Percentiles rank a stretch among this genome's conserved stretches.
phyloP scores from a whole-genome alignment of 164 flowering plant species.

The Malania oleifera region DNA sequence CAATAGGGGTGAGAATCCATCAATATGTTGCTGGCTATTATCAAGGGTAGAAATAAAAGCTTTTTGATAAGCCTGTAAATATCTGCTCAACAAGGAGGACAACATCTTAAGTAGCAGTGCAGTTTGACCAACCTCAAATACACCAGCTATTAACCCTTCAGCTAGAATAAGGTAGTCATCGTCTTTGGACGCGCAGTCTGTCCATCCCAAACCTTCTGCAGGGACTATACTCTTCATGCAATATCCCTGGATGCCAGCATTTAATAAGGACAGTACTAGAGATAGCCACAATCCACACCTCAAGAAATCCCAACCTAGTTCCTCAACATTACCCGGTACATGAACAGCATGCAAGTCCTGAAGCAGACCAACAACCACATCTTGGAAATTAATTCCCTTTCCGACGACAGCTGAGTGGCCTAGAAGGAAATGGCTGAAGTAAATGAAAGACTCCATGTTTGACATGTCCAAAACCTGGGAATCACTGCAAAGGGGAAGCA shows the following conservation, averaged over 20 bases:
- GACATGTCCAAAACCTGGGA: constrained; percentile 29
- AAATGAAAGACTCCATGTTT: constrained; percentile 38
- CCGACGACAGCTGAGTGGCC: constrained; percentile 22
- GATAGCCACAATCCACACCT: constrained; percentile 78
- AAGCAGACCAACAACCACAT: constrained; percentile 38
- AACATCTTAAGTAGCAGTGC: constrained; percentile 36
- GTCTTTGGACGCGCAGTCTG: constrained; percentile 26
- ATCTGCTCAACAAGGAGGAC: constrained; percentile 52
- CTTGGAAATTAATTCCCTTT: constrained; percentile 24
- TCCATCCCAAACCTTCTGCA: constrained; percentile 25
- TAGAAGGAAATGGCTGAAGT: constrained; percentile 45
- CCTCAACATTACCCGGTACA: constrained; percentile 23
- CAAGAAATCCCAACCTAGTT: constrained; percentile 68
- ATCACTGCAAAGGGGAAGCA: constrained; percentile 18
- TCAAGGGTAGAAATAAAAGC: constrained; percentile 51
- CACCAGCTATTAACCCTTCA: constrained; percentile 34
- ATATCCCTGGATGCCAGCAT: constrained; percentile 41
- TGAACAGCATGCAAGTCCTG: constrained; percentile 33
- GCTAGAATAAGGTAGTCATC: constrained; percentile 38
- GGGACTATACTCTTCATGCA: constrained; percentile 34
- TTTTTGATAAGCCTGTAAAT: constrained; percentile 45
- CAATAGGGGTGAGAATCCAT: constrained; percentile 43
- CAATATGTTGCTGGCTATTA: constrained; percentile 16
- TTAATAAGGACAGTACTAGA: constrained; percentile 50
- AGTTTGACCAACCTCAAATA: constrained; percentile 34